Evolutionary conservation across 2,329 filamentous ascomycete species (phyloP), one percentile per base, ranked within the genome.

Genomic region (Dothistroma pini): DNA sequence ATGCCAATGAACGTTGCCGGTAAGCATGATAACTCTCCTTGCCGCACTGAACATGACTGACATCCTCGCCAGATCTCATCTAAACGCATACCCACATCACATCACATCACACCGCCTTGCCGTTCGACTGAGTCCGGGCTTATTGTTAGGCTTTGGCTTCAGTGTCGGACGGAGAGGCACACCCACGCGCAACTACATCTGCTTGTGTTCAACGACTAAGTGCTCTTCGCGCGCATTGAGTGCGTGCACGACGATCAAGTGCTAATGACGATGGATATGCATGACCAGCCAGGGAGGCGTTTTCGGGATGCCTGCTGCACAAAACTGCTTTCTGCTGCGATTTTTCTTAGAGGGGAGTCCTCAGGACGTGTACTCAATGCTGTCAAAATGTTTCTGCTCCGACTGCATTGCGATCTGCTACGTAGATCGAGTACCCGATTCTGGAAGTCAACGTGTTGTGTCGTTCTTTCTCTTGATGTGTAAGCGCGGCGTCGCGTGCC

Each of bases 1-100:
- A 99, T 99, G 95, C 95, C 95, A 76, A 97, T 99, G 95, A 89
- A 88, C 80, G 86, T 88, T 79, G 84, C 85, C 75, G 83, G 82
- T 84, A 81, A 75, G 83, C 79, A 53, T 50, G 51, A 19, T 44
- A 31, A 31, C 21, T n/a, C 58, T 50, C 29, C 25, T 34, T 10
- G 31, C 19, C 48, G 21, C 16, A 49, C n/a, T 22, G 29, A 57
- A 38, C 11, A 19, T 62, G 50, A 58, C 62, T 57, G 63, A 52
- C 55, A 38, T 87, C 88, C 12, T 32, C 25, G 41, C 11, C 68
- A 76, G 75, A 76, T 64, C 72, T 76, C 64, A 76, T 76, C 70
- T 76, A 76, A 74, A 67, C 68, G 62, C 63, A 58, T 58, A 51
- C 41, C 48, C 47, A 35, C 49, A 50, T 35, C 38, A 52, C 49